Evolutionary conservation across 106 monocot genomes (phyloP), one percentile per base, ranked within the genome.

Genomic region (Iris macrosiphon): DNA sequence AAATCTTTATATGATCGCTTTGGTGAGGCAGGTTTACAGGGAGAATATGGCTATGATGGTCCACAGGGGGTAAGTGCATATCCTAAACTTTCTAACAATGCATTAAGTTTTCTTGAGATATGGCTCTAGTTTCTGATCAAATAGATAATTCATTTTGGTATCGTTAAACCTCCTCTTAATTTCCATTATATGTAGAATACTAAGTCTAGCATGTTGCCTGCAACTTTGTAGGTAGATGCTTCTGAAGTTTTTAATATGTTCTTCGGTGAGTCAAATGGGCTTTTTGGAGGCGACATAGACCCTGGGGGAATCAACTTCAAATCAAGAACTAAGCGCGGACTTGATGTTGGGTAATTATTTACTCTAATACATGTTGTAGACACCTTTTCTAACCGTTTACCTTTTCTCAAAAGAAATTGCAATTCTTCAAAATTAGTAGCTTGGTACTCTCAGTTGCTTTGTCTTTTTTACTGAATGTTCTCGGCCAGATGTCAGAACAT

Each of bases 1-100:
- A 83, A 80, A 84, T 80, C 80, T 61, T 62, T 87, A 45, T 98
- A 98, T 83, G 91, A 98, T 65, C 87, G 63, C 13, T 84, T 73
- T 63, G 98, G 98, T 58, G 83, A 98, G 59, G 67, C 50, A 35
- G 86, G 86, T 57, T 61, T 80, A 54, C 76, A 72, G 21, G 80
- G 75, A 60, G 74, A 79, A 28, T 74, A 71, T 66, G 74, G 61
- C 51, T 79, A 60, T 69, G 53, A 57, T 80, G 61, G 51, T 62
- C 40, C 82, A 17, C 61, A 80, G 45, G 80, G 80, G 77, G 91
- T 90, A 79, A 57, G 65, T 50, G 40, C 32, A 27, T 67, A n/a
- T 21, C 15, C 40, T 6, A 35, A 27, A 31, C 26, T 56, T 58
- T 55, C n/a, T 39, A 11, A 31, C 12, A 6, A n/a, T n/a, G n/a